These are phyloP conservation scores for Plectosphaerella plurivora DNA, from an alignment of 2,329 filamentous ascomycete species.

Conservation along the genomic window DNA sequence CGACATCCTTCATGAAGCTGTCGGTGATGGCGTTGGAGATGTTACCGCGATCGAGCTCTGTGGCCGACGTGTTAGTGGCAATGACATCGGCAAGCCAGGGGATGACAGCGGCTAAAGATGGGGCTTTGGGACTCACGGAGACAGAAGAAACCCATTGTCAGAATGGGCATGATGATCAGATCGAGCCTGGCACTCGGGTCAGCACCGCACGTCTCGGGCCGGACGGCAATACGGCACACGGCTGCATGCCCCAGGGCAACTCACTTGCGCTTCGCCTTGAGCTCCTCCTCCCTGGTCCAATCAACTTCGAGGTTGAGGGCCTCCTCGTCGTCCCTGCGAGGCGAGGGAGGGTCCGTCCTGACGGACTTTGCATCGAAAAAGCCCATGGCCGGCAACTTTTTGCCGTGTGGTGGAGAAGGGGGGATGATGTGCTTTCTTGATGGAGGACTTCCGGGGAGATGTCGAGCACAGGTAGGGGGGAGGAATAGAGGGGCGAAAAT, in stretches of 20 bases:
- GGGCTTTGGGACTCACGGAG: constrained; percentile 26
- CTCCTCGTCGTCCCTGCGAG: constrained; percentile 21
- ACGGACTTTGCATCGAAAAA: not conserved
- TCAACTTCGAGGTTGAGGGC: constrained; percentile 21
- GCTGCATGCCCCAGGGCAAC: constrained; percentile 9
- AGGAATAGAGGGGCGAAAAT: too few relatives aligned
- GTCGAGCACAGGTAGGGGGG: too few relatives aligned
- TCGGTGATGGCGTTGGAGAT: constrained; percentile 29
- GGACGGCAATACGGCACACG: not conserved
- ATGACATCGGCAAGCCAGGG: constrained; percentile 35
- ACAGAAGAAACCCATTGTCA: constrained; percentile 37
- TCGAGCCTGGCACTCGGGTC: constrained; percentile 23
- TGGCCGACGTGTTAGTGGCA: constrained; percentile 20
- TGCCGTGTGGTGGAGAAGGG: too few relatives aligned
- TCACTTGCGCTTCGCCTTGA: constrained; percentile 31
- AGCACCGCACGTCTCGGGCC: not conserved
- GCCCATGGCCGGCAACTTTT: not conserved
- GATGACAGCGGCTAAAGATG: constrained; percentile 37
- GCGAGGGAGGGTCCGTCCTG: not conserved
- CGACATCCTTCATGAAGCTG: constrained; percentile 43
- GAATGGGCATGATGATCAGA: constrained; percentile 34
- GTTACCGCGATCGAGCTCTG: constrained; percentile 34
- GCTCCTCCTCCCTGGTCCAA: constrained; percentile 30
- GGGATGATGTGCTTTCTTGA: too few relatives aligned
- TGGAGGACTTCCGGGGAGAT: too few relatives aligned